These are phyloP conservation scores for Hygrophorus pudorinus DNA, from an alignment of 768 basidiomycete species.

Conservation along the genomic window DNA sequence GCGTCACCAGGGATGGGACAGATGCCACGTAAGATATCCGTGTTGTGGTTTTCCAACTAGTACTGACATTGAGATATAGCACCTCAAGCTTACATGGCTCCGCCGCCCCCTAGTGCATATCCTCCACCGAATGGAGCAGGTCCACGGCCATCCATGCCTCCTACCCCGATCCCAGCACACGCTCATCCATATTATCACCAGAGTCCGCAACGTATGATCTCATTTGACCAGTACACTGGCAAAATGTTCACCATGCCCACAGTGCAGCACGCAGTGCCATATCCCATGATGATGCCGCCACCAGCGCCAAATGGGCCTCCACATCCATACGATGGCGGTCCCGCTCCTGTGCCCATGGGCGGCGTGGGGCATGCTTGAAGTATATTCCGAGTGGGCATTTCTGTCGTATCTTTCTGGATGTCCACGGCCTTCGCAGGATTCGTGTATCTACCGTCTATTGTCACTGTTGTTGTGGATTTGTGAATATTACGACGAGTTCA, in stretches of 20 bases:
- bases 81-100: constrained; percentile 73
- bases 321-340: constrained; percentile 66
- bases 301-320: constrained; percentile 51
- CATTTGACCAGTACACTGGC: constrained; percentile 14
- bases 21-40: constrained; percentile 64
- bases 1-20: constrained; percentile 66
- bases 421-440: constrained; percentile 13
- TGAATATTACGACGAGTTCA: constrained; percentile 23
- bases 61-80: constrained; percentile 24
- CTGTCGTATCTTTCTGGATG: constrained; percentile 11
- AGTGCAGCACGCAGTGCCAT: constrained; percentile 84
- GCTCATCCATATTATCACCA: constrained; percentile 86
- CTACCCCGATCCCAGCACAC: constrained; percentile 79
- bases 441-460: constrained; percentile 15
- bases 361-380: constrained; percentile 47
- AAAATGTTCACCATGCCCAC: constrained; percentile 22
- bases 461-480: constrained; percentile 26
- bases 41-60: neutral
- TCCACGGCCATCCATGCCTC: constrained; percentile 84
- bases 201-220: constrained; percentile 67
- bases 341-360: constrained; percentile 67
- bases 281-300: constrained; percentile 90
- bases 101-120: constrained; percentile 66
- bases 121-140: constrained; percentile 71
- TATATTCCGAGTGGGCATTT: constrained; percentile 1